Conservation (phyloP, 495 filamentous ascomycete species). For the Friedmanniomyces simplex region DNA sequence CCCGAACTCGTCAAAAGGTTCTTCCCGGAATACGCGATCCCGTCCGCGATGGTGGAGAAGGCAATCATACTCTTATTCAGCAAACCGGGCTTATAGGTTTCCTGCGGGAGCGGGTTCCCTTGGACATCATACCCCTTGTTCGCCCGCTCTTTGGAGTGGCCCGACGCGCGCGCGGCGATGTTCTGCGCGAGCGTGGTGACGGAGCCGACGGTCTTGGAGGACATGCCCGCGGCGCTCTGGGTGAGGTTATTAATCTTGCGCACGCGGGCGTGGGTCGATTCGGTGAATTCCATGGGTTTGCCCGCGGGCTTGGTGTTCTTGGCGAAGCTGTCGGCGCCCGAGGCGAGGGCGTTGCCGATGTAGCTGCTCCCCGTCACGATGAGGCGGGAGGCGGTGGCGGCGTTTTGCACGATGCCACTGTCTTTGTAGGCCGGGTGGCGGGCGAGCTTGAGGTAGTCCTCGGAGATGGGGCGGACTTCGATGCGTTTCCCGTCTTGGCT, state of each 20-base stretch:
- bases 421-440: conserved; percentile 82
- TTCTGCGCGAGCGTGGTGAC: conserved; percentile 81
- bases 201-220: conserved; percentile 75
- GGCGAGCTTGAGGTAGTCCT: conserved; percentile 70
- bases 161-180: conserved; percentile 62
- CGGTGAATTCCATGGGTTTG: conserved; percentile 79
- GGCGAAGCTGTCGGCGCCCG: conserved; percentile 69
- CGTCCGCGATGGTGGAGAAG: conserved; percentile 89
- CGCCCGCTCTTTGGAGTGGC: conserved; percentile 48
- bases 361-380: conserved; percentile 79
- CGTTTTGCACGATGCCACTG: conserved; percentile 78
- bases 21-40: conserved; percentile 73
- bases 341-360: conserved; percentile 63
- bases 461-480: conserved; percentile 61
- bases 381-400: conserved; percentile 79
- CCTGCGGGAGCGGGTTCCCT: conserved; percentile 48
- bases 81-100: conserved; percentile 73
- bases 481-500: conserved; percentile 63
- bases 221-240: conserved; percentile 61
- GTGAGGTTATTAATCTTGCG: conserved; percentile 78
- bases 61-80: conserved; percentile 94
- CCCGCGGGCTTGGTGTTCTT: conserved; percentile 62
- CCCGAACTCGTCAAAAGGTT: conserved; percentile 63
- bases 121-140: conserved; percentile 51
- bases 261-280: conserved; percentile 71